These are phyloP conservation scores for Ceratocystis huliohia DNA, from an alignment of 2,329 filamentous ascomycete genomes.

Conservation along the genomic window DNA sequence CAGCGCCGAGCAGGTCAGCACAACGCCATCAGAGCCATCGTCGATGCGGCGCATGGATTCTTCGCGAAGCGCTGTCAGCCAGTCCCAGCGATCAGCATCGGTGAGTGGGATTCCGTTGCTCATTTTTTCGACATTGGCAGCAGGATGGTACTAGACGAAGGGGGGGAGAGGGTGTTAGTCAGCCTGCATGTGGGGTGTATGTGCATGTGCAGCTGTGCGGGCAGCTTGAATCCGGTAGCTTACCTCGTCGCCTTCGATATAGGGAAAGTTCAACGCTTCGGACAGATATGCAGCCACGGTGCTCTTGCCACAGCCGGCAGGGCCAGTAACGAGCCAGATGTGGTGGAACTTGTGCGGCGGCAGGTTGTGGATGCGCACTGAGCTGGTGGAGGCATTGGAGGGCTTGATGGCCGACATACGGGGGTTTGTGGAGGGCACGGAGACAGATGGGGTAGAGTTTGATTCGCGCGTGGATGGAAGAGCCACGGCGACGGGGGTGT, in stretches of 20 bases:
- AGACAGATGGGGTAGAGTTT: slow-evolving; percentile 24
- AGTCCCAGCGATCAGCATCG: slow-evolving; percentile 94
- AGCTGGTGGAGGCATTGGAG: not conserved
- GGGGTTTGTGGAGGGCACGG: slow-evolving; percentile 10
- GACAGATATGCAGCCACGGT: slow-evolving; percentile 58
- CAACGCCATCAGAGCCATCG: slow-evolving; percentile 56
- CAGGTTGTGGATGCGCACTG: slow-evolving; percentile 15
- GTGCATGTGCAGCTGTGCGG: not conserved
- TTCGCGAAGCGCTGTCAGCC: slow-evolving; percentile 68
- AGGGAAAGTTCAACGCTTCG: slow-evolving; percentile 50
- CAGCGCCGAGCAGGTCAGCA: slow-evolving; percentile 88
- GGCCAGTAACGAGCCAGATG: slow-evolving; percentile 70
- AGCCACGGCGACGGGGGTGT: slow-evolving; percentile 33
- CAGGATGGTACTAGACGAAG: slow-evolving; percentile 53
- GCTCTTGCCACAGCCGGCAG: slow-evolving; percentile 67
- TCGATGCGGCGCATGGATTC: slow-evolving; percentile 47
- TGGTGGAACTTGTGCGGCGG: slow-evolving; percentile 40
- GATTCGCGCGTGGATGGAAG: slow-evolving; percentile 14
- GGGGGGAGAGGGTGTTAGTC: slow-evolving; percentile 23
- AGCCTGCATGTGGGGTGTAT: not conserved
- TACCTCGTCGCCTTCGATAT: slow-evolving; percentile 69
- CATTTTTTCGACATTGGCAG: slow-evolving; percentile 86
- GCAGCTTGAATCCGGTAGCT: slow-evolving; percentile 24
- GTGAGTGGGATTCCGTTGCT: slow-evolving; percentile 67
- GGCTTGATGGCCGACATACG: slow-evolving; percentile 16